Base-by-base conservation (phyloP, 306 rosid genomes). In the Vachellia collinsii region DNA sequence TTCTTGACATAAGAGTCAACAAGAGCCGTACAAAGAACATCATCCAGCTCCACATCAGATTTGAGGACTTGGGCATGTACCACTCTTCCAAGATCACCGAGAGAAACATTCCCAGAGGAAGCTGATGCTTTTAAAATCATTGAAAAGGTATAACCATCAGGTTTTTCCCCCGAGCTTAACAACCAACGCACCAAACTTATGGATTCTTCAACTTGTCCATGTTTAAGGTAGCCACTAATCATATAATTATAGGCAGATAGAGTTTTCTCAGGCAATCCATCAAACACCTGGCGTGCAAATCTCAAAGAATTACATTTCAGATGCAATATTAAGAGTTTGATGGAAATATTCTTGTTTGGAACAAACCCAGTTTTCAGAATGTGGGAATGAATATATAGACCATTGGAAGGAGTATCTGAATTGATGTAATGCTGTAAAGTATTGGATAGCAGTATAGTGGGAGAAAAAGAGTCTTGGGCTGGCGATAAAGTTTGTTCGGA, bases 51-150 rank as follows among this genome's bases (percentile, higher is more conserved):
- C 41, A 88, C 86, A 80, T 86, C 91, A 42, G 84, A 85, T 81
- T 79, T 93, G 11, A 95, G 56, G 42, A 94, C 80, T 79, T 87
- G 99, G 42, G 91, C 80, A 87, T 95, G 98, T 23, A 91, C 92
- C 54, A 77, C 39, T 77, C 94, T 87, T 72, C 91, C 99, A 37
- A 89, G 82, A 88, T 85, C 89, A 56, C 69, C 25, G 7, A 83
- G 46, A 2, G 61, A 66, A 34, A 56, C 80, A 84, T 76, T 37
- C 62, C 82, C 58, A 22, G 83, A 74, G 39, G 62, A 84, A 47
- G 92, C 87, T 71, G 99, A 91, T 0, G 90, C 94, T 82, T 93
- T 95, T 46, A 95, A 82, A 72, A 95, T 80, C 94, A 93, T 91
- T 3, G 98, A 91, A 78, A 87, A 86, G 0, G 97, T 95, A 86